These are phyloP conservation scores for Ceratocystis smalleyi DNA, from an alignment of 2,329 filamentous ascomycete species.

Conservation along the genomic window DNA sequence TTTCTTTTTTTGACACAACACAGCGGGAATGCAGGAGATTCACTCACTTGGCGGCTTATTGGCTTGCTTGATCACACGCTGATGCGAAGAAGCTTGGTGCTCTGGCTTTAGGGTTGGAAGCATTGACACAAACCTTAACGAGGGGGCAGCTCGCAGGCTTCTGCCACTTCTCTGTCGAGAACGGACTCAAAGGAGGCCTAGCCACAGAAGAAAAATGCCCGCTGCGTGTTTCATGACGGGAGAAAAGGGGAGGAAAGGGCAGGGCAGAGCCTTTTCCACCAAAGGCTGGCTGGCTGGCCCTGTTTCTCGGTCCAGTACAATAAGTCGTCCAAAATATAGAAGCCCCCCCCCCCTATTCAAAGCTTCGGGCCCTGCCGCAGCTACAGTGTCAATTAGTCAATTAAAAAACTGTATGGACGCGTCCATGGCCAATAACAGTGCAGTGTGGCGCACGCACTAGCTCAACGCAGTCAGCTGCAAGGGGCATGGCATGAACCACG, in stretches of 20 bases:
- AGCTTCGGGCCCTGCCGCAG: neutral
- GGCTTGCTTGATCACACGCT: neutral
- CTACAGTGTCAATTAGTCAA: neutral
- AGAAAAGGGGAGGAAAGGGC: neutral
- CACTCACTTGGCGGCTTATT: neutral
- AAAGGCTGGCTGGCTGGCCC: no score
- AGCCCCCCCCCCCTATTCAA: neutral
- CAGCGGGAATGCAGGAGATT: neutral
- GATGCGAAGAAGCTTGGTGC: neutral
- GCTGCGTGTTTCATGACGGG: neutral
- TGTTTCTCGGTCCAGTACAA: neutral
- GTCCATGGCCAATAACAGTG: neutral
- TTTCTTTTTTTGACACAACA: neutral
- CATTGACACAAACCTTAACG: neutral
- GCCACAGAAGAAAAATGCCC: neutral
- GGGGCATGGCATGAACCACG: neutral
- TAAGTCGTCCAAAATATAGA: neutral
- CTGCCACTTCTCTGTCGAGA: neutral
- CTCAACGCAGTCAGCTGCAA: neutral
- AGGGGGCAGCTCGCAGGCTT: neutral
- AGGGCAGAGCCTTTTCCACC: neutral
- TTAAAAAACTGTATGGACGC: neutral
- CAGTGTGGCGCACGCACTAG: neutral
- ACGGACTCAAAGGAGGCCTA: neutral
- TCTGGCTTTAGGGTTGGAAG: neutral